Evolutionary conservation across 169 alveolate species (phyloP).

Genomic region (Amoebophrya sp.): DNA sequence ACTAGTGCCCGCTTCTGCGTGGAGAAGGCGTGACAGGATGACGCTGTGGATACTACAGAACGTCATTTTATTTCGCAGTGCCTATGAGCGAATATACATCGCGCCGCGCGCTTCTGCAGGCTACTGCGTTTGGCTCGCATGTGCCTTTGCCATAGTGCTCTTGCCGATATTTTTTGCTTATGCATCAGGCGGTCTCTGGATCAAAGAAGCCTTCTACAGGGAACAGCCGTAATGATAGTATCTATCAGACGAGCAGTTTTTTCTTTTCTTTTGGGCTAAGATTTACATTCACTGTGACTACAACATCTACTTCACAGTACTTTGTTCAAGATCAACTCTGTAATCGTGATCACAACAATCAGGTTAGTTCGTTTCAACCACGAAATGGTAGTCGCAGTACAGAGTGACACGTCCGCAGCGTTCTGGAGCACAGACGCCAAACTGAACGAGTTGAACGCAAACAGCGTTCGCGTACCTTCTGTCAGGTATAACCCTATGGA

Average conservation of each 20-base stretch:
- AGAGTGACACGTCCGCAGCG: background rate
- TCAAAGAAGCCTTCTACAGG: background rate
- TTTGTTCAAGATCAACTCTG: no score
- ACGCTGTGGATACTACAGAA: background rate
- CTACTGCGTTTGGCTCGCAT: background rate
- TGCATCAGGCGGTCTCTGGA: background rate
- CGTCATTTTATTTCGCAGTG: background rate
- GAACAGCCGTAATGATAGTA: background rate
- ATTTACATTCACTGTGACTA: no score
- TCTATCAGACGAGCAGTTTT: no score
- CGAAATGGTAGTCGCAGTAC: background rate
- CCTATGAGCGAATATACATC: background rate
- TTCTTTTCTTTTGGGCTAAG: no score
- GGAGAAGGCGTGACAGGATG: background rate
- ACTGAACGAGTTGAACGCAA: background rate
- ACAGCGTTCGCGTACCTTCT: background rate
- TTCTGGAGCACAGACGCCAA: conserved; percentile 19
- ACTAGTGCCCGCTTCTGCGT: background rate
- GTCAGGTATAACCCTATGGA: no score
- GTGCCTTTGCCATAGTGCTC: background rate
- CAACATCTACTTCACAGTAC: no score
- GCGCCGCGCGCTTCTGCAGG: background rate
- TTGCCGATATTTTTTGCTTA: background rate
- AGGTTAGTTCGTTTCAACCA: background rate
- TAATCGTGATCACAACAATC: no score